phyloP scores from a whole-genome alignment of 2,329 filamentous ascomycete species.

The Proliferodiscus dingleyae region DNA sequence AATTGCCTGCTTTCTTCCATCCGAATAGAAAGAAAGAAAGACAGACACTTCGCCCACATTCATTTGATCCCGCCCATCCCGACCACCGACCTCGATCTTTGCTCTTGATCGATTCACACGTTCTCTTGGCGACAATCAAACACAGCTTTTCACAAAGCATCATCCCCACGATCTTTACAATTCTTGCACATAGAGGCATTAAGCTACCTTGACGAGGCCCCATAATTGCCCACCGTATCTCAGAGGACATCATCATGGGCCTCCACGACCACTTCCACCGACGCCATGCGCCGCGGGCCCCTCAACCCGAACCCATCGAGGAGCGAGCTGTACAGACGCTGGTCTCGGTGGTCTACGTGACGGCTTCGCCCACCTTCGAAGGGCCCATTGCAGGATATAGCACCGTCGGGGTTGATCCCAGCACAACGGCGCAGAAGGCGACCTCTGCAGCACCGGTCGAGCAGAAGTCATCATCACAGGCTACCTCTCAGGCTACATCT shows the following conservation, averaged over 20 bases:
- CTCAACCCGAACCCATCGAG: slow-evolving; percentile 13
- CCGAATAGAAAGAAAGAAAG: not conserved
- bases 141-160: too few relatives aligned
- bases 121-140: too few relatives aligned
- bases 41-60: not conserved
- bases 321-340: slow-evolving; percentile 28
- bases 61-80: not conserved
- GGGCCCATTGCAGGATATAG: slow-evolving; percentile 45
- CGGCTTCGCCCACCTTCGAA: slow-evolving; percentile 46
- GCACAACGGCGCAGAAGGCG: slow-evolving; percentile 1
- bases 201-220: not conserved
- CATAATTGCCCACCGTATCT: not conserved
- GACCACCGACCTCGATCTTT: too few relatives aligned
- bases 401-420: slow-evolving; percentile 30
- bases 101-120: too few relatives aligned
- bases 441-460: not conserved
- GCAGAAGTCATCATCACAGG: slow-evolving; percentile 4
- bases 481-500: slow-evolving; percentile 2
- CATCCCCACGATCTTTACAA: too few relatives aligned
- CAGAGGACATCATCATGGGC: not conserved
- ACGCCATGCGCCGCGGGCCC: slow-evolving; percentile 15
- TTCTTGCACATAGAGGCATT: not conserved
- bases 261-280: slow-evolving; percentile 6
- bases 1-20: not conserved
- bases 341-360: slow-evolving; percentile 46